Base-by-base conservation (phyloP, 192 early-diverging fungal genomes). In the Coemansia reversa region DNA sequence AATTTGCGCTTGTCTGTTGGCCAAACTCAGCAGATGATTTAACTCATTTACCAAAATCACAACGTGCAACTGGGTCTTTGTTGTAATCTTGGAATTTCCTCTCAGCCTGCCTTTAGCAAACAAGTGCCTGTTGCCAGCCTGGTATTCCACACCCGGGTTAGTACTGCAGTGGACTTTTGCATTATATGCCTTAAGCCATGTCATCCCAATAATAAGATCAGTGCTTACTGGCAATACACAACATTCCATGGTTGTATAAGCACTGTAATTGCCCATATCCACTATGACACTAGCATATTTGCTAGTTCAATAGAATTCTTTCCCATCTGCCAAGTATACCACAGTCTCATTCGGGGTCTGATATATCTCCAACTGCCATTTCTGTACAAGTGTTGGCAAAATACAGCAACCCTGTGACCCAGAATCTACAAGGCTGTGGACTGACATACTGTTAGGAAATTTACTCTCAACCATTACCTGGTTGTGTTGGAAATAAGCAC, bases 331-430 rank as follows among this genome's bases (percentile, higher is more conserved):
- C 52, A 54, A 24, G 9, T 27, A 29, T 5, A 54, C 16, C 14
- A 27, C 52, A 2, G 52, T 54, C 4, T 25, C 1, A 4, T 20
- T 24, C 12, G 1, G 14, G 12, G 52, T 18, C 4, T 2, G 20
- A 12, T 29, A 18, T 11, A 25, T 54, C 29, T 25, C 11, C 3
- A 54, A 12, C 0, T 23, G 25, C 20, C 14, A 27, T 18, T 29
- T 23, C 18, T 54, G 14, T 4, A 54, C 52, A 9, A 29, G 1
- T 1, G n/a, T 16, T 1, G 25, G 52, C 23, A 18, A 54, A 16
- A 54, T 24, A 18, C 52, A 54, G 2, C 52, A 54, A 18, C 52
- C 52, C 52, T 54, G 52, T 12, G 20, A 54, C 28, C 52, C 52
- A 1, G 25, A 29, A 29, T 54, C 20, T 2, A 27, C 52, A 25